Evolutionary conservation across 768 basidiomycete species (phyloP), one percentile per base, ranked within the genome.

Genomic region (Naganishia antarctica): DNA sequence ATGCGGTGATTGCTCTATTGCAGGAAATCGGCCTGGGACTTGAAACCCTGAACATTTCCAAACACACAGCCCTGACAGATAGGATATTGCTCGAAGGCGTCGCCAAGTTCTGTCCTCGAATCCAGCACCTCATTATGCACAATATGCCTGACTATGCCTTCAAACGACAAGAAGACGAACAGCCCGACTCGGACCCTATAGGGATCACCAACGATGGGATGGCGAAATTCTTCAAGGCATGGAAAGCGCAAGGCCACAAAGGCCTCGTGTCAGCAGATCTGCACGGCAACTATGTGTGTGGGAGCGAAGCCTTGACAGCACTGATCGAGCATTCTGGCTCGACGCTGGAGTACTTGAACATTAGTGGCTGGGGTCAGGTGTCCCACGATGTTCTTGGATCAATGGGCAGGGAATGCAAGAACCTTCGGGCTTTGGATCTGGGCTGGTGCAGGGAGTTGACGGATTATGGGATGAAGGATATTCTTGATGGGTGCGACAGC

Each of bases 381-480:
- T 80, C 81, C 0, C 79, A 81, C 34, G 83, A 83, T 13, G 76
- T 79, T 1, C 73, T 88, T 29, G 66, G 64, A 57, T 44, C 64
- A 15, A 73, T 83, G 18, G 78, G 69, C 13, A 44, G 29, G 25
- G 75, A 40, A 11, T 80, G 76, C 16, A 71, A 68, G 2, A 78
- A 81, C 37, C 66, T 94, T 72, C 78, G 74, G 69, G 81, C 79
- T 72, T 66, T 97, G 43, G 89, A 98, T 71, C 77, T 92, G 2
- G 87, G 92, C 0, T 98, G 88, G 84, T 91, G 91, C 70, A 80
- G 93, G 50, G 82, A 83, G 23, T 81, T 89, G 43, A 87, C 92
- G 64, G 88, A 98, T 76, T 92, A 88, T 71, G 81, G 87, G 3
- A 78, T 97, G 67, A 87, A 89, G 76, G 83, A 79, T 15, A 78